phyloP scores from a whole-genome alignment of 768 basidiomycete species.

The Hysterangium stoloniferum region DNA sequence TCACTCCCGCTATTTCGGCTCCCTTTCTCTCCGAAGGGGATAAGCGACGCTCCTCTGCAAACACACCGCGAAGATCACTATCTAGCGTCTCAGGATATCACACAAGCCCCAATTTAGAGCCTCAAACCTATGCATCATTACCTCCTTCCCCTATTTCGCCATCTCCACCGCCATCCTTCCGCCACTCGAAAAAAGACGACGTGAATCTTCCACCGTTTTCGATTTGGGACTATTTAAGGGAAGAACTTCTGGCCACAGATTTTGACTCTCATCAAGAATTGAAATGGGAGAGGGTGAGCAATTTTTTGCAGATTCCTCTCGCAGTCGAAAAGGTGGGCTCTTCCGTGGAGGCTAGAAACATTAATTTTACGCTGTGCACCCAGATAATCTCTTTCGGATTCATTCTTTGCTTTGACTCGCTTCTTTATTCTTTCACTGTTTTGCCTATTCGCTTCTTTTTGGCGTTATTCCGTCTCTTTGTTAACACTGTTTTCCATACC shows the following conservation, averaged over 20 bases:
- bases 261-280: constrained; percentile 90
- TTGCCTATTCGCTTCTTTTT: constrained; percentile 81
- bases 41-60: background rate
- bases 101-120: background rate
- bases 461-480: constrained; percentile 49
- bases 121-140: constrained; percentile 54
- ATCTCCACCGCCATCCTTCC: constrained; percentile 10
- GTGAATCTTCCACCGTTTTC: constrained; percentile 51
- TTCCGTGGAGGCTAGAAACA: background rate
- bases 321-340: constrained; percentile 85
- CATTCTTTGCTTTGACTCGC: constrained; percentile 90
- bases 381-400: constrained; percentile 91
- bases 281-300: constrained; percentile 94
- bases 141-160: constrained; percentile 54
- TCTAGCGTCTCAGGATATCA: background rate
- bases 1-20: background rate
- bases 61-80: background rate
- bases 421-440: constrained; percentile 96
- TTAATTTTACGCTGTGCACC: background rate
- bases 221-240: constrained; percentile 85
- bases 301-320: constrained; percentile 86
- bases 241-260: constrained; percentile 86
- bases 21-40: background rate
- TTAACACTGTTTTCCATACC: constrained; percentile 42
- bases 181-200: constrained; percentile 16